Conservation (phyloP, 208 protist species). For the Herpetomonas tarakana region DNA sequence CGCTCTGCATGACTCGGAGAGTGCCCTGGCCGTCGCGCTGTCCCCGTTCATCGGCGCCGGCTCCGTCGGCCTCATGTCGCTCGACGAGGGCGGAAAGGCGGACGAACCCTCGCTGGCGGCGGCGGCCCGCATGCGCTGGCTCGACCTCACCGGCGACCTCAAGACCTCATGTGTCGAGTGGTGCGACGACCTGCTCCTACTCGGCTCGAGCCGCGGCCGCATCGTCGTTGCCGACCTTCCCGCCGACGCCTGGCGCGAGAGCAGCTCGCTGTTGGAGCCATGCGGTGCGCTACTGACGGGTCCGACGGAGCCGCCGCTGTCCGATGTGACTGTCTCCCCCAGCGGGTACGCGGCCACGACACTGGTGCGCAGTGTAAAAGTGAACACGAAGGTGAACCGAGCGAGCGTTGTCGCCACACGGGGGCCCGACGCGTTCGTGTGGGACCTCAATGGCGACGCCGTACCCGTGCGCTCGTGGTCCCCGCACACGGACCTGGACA, state of each 20-base stretch:
- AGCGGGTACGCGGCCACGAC: constrained; percentile 56
- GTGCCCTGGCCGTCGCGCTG: constrained; percentile 54
- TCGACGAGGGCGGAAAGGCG: constrained; percentile 12
- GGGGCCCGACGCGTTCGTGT: constrained; percentile 51
- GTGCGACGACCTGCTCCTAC: constrained; percentile 55
- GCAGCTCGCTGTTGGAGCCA: constrained; percentile 28
- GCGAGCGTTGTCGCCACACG: constrained; percentile 36
- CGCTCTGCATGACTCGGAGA: constrained; percentile 58
- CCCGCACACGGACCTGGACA: constrained; percentile 29
- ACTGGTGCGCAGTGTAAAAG: constrained; percentile 53
- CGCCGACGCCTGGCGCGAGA: constrained; percentile 16
- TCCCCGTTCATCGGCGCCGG: constrained; percentile 47
- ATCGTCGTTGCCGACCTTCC: constrained; percentile 48
- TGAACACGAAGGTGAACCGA: constrained; percentile 34
- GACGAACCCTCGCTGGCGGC: constrained; percentile 29
- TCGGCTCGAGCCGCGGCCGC: constrained; percentile 67
- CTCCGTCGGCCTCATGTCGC: constrained; percentile 58
- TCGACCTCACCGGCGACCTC: constrained; percentile 45
- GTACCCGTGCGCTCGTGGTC: constrained; percentile 53
- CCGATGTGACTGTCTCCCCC: constrained; percentile 53
- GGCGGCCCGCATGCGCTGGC: constrained; percentile 60
- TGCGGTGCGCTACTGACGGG: constrained; percentile 30
- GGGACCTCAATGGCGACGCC: constrained; percentile 48
- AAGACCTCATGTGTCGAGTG: constrained; percentile 50
- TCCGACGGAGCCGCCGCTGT: constrained; percentile 25